Conservation (phyloP, 805 yeast species). For the Middelhovenomyces tepae region DNA sequence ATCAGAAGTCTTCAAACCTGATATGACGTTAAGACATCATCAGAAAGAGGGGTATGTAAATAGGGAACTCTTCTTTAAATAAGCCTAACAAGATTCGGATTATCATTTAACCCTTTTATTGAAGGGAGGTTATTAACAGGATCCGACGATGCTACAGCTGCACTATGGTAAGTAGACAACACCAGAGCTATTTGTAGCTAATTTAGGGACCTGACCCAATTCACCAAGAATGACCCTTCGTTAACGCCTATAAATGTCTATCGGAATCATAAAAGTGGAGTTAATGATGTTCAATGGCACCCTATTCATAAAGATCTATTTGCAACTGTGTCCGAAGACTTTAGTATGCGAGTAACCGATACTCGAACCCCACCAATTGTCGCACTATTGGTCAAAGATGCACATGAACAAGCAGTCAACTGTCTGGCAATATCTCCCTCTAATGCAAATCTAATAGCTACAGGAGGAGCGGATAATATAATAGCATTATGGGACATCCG, state of each 20-base stretch:
- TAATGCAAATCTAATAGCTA: slow-evolving; percentile 49
- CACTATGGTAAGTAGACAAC: too few species aligned
- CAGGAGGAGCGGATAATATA: slow-evolving; percentile 56
- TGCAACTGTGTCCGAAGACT: slow-evolving; percentile 60
- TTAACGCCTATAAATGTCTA: slow-evolving; percentile 20
- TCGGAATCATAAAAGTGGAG: slow-evolving; percentile 37
- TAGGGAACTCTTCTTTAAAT: too few species aligned
- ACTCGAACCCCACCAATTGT: slow-evolving; percentile 28
- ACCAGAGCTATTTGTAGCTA: too few species aligned
- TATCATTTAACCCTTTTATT: slow-evolving; percentile 61
- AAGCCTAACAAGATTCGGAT: too few species aligned
- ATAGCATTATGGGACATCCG: slow-evolving; percentile 63
- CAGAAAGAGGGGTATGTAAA: slow-evolving; percentile 36
- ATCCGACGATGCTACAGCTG: slow-evolving; percentile 54
- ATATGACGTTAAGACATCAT: slow-evolving; percentile 39
- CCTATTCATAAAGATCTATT: slow-evolving; percentile 52
- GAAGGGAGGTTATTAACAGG: slow-evolving; percentile 54
- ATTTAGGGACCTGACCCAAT: slow-evolving; percentile 53
- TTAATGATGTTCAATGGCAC: slow-evolving; percentile 68
- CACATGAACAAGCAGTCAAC: slow-evolving; percentile 38
- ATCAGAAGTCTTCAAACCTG: slow-evolving; percentile 36
- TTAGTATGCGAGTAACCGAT: slow-evolving; percentile 44
- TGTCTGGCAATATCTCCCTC: slow-evolving; percentile 51
- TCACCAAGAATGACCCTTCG: slow-evolving; percentile 22
- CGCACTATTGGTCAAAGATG: slow-evolving; percentile 10